phyloP scores from a whole-genome alignment of 352 stramenopile species.

The Aphanomyces euteiches region DNA sequence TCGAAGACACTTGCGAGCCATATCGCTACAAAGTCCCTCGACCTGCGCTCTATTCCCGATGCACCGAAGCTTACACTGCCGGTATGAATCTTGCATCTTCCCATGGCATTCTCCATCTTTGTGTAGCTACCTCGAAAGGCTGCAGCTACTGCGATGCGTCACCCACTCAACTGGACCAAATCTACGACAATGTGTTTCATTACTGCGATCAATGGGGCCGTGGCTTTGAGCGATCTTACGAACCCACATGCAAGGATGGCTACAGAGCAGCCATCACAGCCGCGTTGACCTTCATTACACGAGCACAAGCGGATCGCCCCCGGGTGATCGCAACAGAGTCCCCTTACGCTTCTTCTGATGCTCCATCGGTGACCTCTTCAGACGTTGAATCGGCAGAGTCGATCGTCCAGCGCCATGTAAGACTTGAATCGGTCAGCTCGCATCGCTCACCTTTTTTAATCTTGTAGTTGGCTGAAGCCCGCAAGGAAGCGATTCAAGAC shows the following conservation, averaged over 20 bases:
- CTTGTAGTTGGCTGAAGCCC: conserved; percentile 20
- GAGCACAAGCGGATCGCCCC: neutral
- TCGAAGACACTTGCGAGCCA: conserved; percentile 3
- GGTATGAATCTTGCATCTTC: neutral
- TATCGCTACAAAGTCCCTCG: conserved; percentile 16
- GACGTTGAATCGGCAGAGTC: conserved; percentile 26
- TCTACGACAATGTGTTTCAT: conserved; percentile 5
- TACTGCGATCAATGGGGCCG: conserved; percentile 26
- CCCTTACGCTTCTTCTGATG: neutral
- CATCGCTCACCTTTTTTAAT: neutral
- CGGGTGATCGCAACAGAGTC: neutral
- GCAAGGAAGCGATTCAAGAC: neutral
- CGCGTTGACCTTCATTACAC: neutral
- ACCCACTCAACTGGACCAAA: neutral
- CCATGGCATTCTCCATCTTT: neutral
- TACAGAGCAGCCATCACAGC: neutral
- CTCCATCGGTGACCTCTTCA: neutral
- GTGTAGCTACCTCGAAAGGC: neutral
- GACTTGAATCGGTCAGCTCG: neutral
- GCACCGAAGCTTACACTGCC: conserved; percentile 1
- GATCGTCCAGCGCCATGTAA: conserved; percentile 24
- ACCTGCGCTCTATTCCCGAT: conserved; percentile 16
- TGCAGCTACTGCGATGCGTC: conserved; percentile 7
- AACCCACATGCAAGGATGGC: conserved; percentile 4
- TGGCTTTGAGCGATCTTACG: conserved; percentile 6